A percentile compares a stretch with the other conserved stretches of the same genome.
Evolutionary conservation across 345 rosid species (phyloP).

Genomic region (Corymbia maculata): DNA sequence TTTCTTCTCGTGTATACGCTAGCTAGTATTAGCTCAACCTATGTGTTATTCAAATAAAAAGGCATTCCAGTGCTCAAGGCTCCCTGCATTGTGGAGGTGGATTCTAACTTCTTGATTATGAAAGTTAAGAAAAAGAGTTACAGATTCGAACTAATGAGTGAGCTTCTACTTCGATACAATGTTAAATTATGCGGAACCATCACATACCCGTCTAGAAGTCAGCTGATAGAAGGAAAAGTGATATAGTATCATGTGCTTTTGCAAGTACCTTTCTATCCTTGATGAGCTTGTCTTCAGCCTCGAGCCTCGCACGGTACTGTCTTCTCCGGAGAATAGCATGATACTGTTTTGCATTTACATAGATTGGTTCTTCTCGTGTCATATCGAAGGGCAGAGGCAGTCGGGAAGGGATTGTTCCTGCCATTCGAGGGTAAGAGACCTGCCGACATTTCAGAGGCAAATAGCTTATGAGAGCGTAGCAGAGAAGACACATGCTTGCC

Average conservation of each 20-base stretch:
- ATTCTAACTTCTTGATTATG: neutral
- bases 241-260: neutral
- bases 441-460: conserved; percentile 15
- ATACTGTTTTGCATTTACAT: conserved; percentile 82
- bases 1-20: neutral
- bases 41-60: neutral
- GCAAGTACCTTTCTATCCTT: conserved; percentile 52
- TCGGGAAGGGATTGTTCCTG: conserved; percentile 40
- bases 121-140: neutral
- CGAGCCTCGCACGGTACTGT: conserved; percentile 71
- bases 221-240: neutral
- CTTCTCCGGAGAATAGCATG: conserved; percentile 78
- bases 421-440: conserved; percentile 47
- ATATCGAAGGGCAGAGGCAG: conserved; percentile 56
- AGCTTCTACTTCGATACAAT: neutral
- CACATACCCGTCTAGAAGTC: neutral
- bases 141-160: neutral
- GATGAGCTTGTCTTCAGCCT: conserved; percentile 63
- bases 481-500: conserved; percentile 4
- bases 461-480: conserved; percentile 6
- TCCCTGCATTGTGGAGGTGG: neutral
- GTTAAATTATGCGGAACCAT: neutral
- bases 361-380: conserved; percentile 48
- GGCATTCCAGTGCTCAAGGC: neutral
- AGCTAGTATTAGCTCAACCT: neutral